Evolutionary conservation across 768 basidiomycete genomes (phyloP), one percentile per base, ranked within the genome.

Genomic region (Suillus discolor): DNA sequence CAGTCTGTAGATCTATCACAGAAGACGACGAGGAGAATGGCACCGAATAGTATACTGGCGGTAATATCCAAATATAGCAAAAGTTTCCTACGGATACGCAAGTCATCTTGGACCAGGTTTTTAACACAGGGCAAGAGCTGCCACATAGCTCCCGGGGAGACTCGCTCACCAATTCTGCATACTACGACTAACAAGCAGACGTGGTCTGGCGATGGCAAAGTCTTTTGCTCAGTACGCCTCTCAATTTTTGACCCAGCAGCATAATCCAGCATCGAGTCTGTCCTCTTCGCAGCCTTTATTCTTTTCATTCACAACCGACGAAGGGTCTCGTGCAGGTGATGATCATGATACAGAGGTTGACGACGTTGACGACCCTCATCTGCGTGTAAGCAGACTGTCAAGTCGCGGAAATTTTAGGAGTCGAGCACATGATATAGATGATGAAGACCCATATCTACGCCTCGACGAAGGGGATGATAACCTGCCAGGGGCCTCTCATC

Each of bases 231-330:
- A 87, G 61, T 93, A 91, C 80, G 92, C 92, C 60, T 93, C 92
- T 53, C 91, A 92, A 71, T 93, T 92, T 74, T 81, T 93, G 75
- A 88, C 84, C 74, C 83, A 85, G 69, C 87, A 86, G 71, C 83
- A 79, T 65, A 80, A 81, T 63, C 73, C 75, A 65, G 81, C 85
- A 44, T 85, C 84, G 70, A 78, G 85, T 71, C 83, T 85, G 47
- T 84, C 87, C 25, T 88, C 87, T 45, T 82, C 81, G 44, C 91
- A 92, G 77, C 92, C 93, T 62, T 85, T 94, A 76, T 94, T 94
- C 83, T 94, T 91, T 83, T 94, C 92, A 23, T 93, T 94, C 77
- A 89, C 89, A 54, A 92, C 91, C 68, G 90, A 92, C 79, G 83
- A 88, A 62, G 90, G 84, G 63, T 78, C 82, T 66, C 83, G 84